Evolutionary conservation across 805 yeast genomes (phyloP).

Genomic region (Myxozyma melibiosi): DNA sequence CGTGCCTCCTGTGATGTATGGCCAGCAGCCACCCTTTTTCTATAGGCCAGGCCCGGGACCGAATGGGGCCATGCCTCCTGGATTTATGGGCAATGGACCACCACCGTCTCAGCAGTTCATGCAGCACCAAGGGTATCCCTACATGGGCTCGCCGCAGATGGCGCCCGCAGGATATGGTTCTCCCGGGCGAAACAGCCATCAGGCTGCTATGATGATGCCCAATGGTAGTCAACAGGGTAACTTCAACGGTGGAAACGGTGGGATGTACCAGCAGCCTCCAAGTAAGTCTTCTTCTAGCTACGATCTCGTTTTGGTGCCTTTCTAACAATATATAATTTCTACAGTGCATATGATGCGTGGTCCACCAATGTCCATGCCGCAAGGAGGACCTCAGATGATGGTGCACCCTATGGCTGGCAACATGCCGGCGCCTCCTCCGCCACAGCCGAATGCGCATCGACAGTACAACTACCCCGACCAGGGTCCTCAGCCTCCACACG

Average conservation of each 20-base stretch:
- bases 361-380: slow-evolving; percentile 17
- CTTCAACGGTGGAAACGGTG: slow-evolving; percentile 2
- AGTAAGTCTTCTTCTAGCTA: slow-evolving; percentile 5
- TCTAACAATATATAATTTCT: not conserved
- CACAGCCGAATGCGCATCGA: slow-evolving; percentile 10
- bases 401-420: slow-evolving; percentile 6
- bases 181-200: slow-evolving; percentile 26
- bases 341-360: slow-evolving; percentile 23
- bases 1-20: slow-evolving; percentile 17
- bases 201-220: slow-evolving; percentile 27
- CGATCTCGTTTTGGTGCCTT: not conserved
- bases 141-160: slow-evolving; percentile 21
- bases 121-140: slow-evolving; percentile 17
- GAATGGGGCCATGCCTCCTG: slow-evolving; percentile 26
- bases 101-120: slow-evolving; percentile 28
- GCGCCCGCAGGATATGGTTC: slow-evolving; percentile 29
- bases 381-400: slow-evolving; percentile 10
- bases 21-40: slow-evolving; percentile 22
- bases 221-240: slow-evolving; percentile 19
- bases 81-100: slow-evolving; percentile 22
- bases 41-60: slow-evolving; percentile 14
- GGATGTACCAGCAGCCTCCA: slow-evolving; percentile 24
- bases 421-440: slow-evolving; percentile 8
- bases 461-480: slow-evolving; percentile 7
- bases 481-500: not conserved